A percentile compares a stretch with the other conserved stretches of the same genome.
Conservation (phyloP, 2,329 filamentous ascomycete species). For the Xylogone sp. region DNA sequence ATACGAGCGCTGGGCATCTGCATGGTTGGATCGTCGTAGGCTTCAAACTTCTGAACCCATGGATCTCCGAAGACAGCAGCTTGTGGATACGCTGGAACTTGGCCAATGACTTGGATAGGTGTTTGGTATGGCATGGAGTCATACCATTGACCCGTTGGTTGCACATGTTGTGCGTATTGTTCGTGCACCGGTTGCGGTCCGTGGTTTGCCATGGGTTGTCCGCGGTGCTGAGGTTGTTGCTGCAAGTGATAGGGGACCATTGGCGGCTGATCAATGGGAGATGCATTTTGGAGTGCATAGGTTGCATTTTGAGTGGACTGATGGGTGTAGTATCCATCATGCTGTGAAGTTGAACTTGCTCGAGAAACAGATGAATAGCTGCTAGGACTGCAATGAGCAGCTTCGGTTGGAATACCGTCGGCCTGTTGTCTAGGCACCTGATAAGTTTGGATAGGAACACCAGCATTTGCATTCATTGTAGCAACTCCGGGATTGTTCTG, state of each 20-base stretch:
- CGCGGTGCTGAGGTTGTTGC: not conserved
- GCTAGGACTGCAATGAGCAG: slow-evolving; percentile 55
- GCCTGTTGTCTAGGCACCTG: slow-evolving; percentile 36
- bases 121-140: slow-evolving; percentile 47
- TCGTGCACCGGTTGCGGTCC: slow-evolving; percentile 32
- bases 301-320: slow-evolving; percentile 44
- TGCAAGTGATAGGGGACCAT: slow-evolving; percentile 13
- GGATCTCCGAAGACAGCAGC: slow-evolving; percentile 47
- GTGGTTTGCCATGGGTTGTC: slow-evolving; percentile 23
- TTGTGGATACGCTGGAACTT: slow-evolving; percentile 48
- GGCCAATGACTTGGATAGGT: slow-evolving; percentile 53
- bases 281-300: slow-evolving; percentile 44
- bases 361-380: slow-evolving; percentile 54
- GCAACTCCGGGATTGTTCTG: slow-evolving; percentile 59
- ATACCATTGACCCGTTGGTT: slow-evolving; percentile 47
- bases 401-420: slow-evolving; percentile 38
- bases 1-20: slow-evolving; percentile 58
- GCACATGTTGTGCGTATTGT: slow-evolving; percentile 23
- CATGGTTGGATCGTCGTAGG: slow-evolving; percentile 51
- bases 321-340: slow-evolving; percentile 54
- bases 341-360: slow-evolving; percentile 48
- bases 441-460: slow-evolving; percentile 42
- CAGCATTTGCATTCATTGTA: slow-evolving; percentile 52
- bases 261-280: slow-evolving; percentile 41
- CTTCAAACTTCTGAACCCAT: slow-evolving; percentile 52